Percentiles rank a stretch among this genome's conserved stretches.
Conservation (phyloP, 2,329 filamentous ascomycete species). For the Peltaster fructicola region DNA sequence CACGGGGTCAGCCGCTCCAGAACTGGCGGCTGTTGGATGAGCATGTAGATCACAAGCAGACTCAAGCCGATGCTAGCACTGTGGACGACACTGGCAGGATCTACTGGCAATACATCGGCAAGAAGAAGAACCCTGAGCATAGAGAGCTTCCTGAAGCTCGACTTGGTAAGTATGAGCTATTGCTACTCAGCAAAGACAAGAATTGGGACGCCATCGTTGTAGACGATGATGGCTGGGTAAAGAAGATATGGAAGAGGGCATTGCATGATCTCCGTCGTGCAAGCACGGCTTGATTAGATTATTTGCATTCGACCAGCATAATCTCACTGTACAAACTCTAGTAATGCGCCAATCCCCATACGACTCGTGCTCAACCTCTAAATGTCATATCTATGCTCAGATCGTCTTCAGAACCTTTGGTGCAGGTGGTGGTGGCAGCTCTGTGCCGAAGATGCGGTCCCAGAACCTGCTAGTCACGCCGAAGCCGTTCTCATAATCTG, state of each 20-base stretch:
- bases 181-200: no score
- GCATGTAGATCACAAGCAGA: slow-evolving; percentile 6
- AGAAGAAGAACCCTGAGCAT: slow-evolving; percentile 1
- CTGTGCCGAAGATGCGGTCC: slow-evolving; percentile 83
- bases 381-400: no score
- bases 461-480: slow-evolving; percentile 94
- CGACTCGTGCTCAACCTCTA: no score
- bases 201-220: no score
- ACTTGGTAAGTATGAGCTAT: slow-evolving; percentile 3
- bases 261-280: no score
- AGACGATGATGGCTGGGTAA: no score
- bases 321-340: no score
- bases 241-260: no score
- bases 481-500: slow-evolving; percentile 94
- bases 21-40: slow-evolving; percentile 18
- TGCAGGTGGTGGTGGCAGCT: slow-evolving; percentile 39
- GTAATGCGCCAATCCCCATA: no score
- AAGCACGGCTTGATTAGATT: no score
- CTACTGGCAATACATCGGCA: slow-evolving; percentile 2
- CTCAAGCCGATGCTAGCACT: slow-evolving; percentile 1
- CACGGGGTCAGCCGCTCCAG: slow-evolving; percentile 12
- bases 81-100: slow-evolving; percentile 1
- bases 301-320: no score
- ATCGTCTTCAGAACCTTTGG: slow-evolving; percentile 32
- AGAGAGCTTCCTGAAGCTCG: slow-evolving; percentile 3